Conservation (phyloP, 2,329 filamentous ascomycete species). For the Aspergillus sp. region DNA sequence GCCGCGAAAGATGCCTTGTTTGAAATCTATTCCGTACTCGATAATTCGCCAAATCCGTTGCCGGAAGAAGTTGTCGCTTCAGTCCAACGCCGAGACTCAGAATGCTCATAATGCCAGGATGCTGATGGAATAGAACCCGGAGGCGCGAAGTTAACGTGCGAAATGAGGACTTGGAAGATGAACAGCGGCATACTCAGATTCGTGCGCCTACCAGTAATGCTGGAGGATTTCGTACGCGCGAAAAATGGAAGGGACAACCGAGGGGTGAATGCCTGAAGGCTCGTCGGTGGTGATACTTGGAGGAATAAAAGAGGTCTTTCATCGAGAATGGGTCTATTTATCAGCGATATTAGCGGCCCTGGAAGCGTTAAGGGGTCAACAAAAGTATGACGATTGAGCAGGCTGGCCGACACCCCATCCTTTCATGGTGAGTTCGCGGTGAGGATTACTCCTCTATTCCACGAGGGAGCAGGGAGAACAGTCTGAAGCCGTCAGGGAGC, state of each 20-base stretch:
- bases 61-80: constrained; percentile 31
- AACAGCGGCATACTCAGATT: neutral
- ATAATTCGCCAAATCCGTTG: constrained; percentile 21
- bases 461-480: neutral
- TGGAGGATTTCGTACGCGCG: neutral
- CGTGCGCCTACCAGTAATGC: neutral
- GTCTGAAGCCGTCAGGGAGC: neutral
- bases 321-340: neutral
- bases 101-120: constrained; percentile 18
- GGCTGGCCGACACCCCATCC: neutral
- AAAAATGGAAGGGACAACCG: neutral
- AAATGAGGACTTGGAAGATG: neutral
- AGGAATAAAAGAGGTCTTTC: neutral
- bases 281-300: neutral
- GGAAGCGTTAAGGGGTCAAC: neutral
- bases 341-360: neutral
- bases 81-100: constrained; percentile 24
- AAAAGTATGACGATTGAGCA: neutral
- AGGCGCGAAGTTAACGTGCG: neutral
- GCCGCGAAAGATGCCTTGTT: constrained; percentile 28
- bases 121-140: neutral
- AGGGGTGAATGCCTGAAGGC: neutral
- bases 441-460: neutral
- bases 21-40: constrained; percentile 26
- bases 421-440: neutral